Conservation (phyloP, 192 early-diverging fungal genomes). For the Backusella westeae region DNA sequence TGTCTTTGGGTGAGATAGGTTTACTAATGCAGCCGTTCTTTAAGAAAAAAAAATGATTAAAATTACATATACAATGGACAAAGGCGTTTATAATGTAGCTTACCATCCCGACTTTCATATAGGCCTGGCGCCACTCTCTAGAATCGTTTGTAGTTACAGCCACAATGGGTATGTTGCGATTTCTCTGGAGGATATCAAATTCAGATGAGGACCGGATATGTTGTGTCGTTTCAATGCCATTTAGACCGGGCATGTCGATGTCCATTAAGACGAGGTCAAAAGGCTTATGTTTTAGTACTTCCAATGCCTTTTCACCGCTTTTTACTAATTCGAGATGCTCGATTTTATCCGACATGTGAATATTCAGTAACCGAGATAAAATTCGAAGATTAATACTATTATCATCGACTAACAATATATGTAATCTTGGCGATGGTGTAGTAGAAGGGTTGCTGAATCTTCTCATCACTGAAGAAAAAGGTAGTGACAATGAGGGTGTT, state of each 20-base stretch:
- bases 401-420: conserved; percentile 62
- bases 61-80: background rate
- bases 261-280: conserved; percentile 67
- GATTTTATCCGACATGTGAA: conserved; percentile 47
- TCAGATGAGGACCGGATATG: conserved; percentile 44
- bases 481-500: conserved; percentile 7
- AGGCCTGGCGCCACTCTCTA: conserved; percentile 45
- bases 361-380: conserved; percentile 53
- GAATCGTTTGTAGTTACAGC: conserved; percentile 66
- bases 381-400: conserved; percentile 66
- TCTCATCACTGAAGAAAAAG: background rate
- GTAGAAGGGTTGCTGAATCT: background rate
- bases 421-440: background rate
- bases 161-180: conserved; percentile 58
- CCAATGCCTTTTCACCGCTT: conserved; percentile 50
- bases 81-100: background rate
- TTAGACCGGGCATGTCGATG: conserved; percentile 65
- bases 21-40: conserved; percentile 52
- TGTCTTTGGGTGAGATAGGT: conserved; percentile 34
- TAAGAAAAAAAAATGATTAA: background rate
- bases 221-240: conserved; percentile 60
- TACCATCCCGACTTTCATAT: conserved; percentile 56
- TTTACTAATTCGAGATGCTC: conserved; percentile 41
- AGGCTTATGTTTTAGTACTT: conserved; percentile 39
- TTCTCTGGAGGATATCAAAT: conserved; percentile 43